Conservation (phyloP, 208 protist genomes). For the Wallacemonas sp. region DNA sequence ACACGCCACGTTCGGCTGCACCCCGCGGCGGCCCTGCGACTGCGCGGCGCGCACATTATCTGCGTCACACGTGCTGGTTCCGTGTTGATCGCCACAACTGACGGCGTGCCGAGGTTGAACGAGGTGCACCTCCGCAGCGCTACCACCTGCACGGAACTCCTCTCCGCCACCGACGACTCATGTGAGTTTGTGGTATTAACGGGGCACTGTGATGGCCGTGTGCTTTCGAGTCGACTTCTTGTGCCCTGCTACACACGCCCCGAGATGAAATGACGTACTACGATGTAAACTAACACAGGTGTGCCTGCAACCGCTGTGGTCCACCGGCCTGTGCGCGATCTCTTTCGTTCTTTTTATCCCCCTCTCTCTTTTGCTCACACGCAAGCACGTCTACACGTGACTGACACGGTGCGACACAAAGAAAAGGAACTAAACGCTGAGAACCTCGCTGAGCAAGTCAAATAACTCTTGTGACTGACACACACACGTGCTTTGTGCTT, state of each 20-base stretch:
- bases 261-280: background rate
- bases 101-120: background rate
- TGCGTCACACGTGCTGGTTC: background rate
- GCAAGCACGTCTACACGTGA: background rate
- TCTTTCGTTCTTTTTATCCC: background rate
- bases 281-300: background rate
- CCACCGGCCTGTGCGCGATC: too few relatives aligned
- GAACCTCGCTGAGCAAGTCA: too few relatives aligned
- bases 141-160: background rate
- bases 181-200: conserved; percentile 26
- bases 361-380: background rate
- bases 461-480: too few relatives aligned
- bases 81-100: background rate
- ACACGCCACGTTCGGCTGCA: conserved; percentile 4
- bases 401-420: too few relatives aligned
- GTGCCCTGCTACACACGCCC: conserved; percentile 1
- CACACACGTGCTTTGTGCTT: too few relatives aligned
- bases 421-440: too few relatives aligned
- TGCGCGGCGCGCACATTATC: background rate
- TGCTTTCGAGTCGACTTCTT: conserved; percentile 17
- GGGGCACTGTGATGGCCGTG: conserved; percentile 22
- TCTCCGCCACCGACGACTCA: background rate
- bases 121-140: conserved; percentile 1
- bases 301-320: too few relatives aligned
- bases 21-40: background rate